These are phyloP conservation scores for Eucalyptus brandiana DNA, from an alignment of 345 rosid genomes.

Conservation along the genomic window DNA sequence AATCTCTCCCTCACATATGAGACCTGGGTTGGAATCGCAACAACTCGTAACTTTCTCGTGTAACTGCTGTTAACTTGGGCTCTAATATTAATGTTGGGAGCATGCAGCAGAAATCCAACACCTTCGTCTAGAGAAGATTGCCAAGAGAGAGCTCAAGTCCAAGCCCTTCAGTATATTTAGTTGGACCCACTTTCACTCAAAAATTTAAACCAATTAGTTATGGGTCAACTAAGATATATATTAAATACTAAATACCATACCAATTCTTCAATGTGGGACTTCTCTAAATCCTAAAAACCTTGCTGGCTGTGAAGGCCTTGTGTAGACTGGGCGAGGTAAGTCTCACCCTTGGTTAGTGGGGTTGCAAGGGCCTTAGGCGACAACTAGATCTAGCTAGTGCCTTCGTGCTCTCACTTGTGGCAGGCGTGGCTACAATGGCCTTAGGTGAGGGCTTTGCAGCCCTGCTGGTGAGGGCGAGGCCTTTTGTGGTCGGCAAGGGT, in stretches of 20 bases:
- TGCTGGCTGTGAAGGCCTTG: background rate
- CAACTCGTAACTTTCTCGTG: no score
- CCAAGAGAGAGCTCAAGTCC: no score
- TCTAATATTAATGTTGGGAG: no score
- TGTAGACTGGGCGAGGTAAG: accelerated
- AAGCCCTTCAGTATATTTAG: no score
- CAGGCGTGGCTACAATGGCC: background rate
- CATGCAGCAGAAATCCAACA: accelerated
- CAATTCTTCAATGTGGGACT: no score
- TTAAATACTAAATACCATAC: no score
- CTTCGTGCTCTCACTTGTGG: background rate
- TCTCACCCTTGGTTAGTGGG: background rate
- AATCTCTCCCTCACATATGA: no score
- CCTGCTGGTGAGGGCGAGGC: accelerated
- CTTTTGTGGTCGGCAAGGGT: accelerated
- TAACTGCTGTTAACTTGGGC: no score
- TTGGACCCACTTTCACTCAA: no score
- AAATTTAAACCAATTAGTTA: no score
- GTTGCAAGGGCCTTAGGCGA: background rate
- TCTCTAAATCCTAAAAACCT: background rate
- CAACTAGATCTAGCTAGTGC: background rate
- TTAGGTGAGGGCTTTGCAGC: background rate
- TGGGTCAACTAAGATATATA: no score
- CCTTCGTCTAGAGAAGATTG: no score
- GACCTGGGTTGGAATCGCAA: accelerated